These are phyloP conservation scores for Cicer judaicum DNA, from an alignment of 306 rosid species.

Conservation along the genomic window DNA sequence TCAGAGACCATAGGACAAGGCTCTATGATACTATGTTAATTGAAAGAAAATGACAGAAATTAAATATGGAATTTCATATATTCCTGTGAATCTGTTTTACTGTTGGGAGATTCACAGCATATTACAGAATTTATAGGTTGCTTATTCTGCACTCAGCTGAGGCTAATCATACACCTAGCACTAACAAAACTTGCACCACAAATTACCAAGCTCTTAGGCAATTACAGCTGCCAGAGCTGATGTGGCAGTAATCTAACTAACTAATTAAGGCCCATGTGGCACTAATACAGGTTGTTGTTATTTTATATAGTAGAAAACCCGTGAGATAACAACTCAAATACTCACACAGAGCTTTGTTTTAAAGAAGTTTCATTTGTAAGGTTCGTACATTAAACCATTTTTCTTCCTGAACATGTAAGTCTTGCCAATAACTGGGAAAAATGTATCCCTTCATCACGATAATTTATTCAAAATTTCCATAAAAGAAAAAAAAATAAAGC, in stretches of 20 bases:
- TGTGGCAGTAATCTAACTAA: not conserved
- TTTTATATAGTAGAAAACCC: not conserved
- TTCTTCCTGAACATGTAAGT: not conserved
- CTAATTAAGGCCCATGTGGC: not conserved
- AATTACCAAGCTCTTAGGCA: not conserved
- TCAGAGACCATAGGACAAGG: too few relatives aligned
- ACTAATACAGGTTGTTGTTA: not conserved
- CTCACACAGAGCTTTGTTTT: not conserved
- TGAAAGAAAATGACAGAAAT: not conserved
- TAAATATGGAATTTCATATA: slow-evolving; percentile 1
- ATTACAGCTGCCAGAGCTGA: not conserved
- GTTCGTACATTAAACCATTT: not conserved
- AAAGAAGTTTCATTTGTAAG: not conserved
- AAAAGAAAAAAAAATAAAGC: not conserved
- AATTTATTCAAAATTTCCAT: not conserved
- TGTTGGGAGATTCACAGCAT: not conserved
- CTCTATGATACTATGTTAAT: not conserved
- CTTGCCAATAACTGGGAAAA: not conserved
- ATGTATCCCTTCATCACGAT: not conserved
- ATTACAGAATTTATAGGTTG: not conserved
- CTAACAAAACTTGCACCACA: not conserved
- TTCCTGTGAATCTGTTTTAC: not conserved
- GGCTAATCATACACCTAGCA: not conserved
- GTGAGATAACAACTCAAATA: not conserved
- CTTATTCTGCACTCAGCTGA: not conserved